These are phyloP conservation scores for Neurospora discreta DNA, from an alignment of 495 filamentous ascomycete species.

Conservation along the genomic window DNA sequence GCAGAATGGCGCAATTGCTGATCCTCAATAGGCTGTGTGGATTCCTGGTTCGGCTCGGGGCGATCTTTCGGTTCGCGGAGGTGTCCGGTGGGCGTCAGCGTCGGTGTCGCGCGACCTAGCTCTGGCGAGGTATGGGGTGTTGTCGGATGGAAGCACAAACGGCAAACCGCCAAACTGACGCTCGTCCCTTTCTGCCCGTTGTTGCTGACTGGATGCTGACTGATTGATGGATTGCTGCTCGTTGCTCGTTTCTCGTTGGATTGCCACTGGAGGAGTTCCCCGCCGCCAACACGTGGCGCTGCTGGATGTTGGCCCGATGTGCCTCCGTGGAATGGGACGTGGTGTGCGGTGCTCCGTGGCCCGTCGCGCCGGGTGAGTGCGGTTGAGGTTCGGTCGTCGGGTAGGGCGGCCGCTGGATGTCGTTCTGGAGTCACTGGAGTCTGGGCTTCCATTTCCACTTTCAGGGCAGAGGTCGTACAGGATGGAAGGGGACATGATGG, in stretches of 20 bases:
- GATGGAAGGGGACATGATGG: neutral
- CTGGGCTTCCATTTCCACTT: neutral
- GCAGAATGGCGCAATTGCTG: neutral
- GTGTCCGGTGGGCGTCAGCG: neutral
- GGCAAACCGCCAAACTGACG: neutral
- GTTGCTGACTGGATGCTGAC: neutral
- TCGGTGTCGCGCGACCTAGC: neutral
- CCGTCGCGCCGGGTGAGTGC: neutral
- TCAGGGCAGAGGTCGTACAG: neutral
- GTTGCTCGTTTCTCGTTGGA: neutral
- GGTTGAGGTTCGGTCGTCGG: neutral
- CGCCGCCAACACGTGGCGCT: neutral
- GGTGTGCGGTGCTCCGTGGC: neutral
- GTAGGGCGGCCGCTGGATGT: neutral
- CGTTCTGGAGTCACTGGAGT: neutral
- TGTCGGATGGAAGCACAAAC: neutral
- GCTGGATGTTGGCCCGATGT: neutral
- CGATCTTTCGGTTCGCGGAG: neutral
- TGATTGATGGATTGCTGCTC: neutral
- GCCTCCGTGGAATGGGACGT: neutral
- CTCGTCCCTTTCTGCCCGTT: neutral
- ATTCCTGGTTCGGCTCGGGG: neutral
- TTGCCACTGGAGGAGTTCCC: neutral
- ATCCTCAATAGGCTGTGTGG: neutral
- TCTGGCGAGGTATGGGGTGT: neutral